Evolutionary conservation across 2,329 filamentous ascomycete species (phyloP), one percentile per base, ranked within the genome.

Genomic region (Aspergillus luchuensis): DNA sequence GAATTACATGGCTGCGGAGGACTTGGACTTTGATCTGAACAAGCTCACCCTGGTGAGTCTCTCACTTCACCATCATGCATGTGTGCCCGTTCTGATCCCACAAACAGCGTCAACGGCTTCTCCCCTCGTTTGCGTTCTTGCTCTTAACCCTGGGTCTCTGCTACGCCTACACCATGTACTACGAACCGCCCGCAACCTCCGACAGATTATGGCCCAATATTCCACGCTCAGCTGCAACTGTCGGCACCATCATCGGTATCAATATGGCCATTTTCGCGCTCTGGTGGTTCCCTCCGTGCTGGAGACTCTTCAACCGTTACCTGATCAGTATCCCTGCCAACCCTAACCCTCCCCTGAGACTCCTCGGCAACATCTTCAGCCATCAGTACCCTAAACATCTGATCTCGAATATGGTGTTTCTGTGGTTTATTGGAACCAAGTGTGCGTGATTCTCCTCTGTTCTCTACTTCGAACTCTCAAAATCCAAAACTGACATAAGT

Each of bases 261-360:
- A 86, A 88, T 63, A 25, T 80, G 17, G 66, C 75, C 8, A 71
- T 85, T n/a, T 84, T 81, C 60, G 41, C 81, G n/a, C 65, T 81
- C 57, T 86, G 84, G 81, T 81, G 80, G 57, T 66, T 58, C 30
- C 83, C 84, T 15, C 82, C 81, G 0, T 68, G 83, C 23, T 88
- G 85, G 85, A 77, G 77, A 28, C 59, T 81, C 21, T 76, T 86
- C 63, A 87, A 85, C 63, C 82, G 80, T 56, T 86, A 84, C 74
- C 84, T 85, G 69, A 78, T 84, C 57, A 78, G 79, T 39, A 76
- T 81, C 4, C 80, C 83, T 3, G 78, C 80, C 17, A 84, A 82
- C 61, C 86, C 86, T 1, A 79, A 80, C 60, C 78, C 84, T 8
- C 78, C 84, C 8, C 60, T 82, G 7, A 82, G 82, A 61, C 74